Base-by-base conservation (phyloP, 371 early-diverging fungal genomes). In the Mortierella sp. region DNA sequence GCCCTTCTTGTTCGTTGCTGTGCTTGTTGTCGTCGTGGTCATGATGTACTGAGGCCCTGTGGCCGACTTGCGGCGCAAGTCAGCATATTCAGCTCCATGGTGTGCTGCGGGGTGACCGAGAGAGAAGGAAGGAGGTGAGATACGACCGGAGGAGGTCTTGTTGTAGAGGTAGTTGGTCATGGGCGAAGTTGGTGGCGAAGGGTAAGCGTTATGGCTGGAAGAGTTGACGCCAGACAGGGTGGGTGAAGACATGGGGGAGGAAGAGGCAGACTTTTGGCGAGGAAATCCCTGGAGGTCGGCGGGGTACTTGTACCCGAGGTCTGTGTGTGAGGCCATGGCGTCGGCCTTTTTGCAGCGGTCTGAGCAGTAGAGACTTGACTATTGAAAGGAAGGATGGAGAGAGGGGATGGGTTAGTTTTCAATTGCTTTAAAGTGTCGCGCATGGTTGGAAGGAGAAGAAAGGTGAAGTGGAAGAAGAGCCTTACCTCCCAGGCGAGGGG, bases 401-500 rank as follows among this genome's bases (percentile, higher is more conserved):
- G 43, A 0, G 7, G 54, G 32, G 11, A 46, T 32, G 46, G 60
- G 75, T 75, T 72, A 76, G 74, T 55, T n/a, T 21, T 56, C 75
- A 58, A 68, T 55, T 41, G 48, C 70, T 54, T 32, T 44, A 44
- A 41, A 60, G 56, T 3, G 55, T 51, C 55, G 55, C 41, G 12
- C 44, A 68, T 41, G 11, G 11, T 32, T 55, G 49, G n/a, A 54
- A 5, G 38, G 16, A 38, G 14, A 55, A 14, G 41, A 4, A 4
- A 21, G 21, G 16, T 2, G 35, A 35, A 35, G 51, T 51, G 51
- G 70, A 54, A 74, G 51, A 48, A 16, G 55, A 38, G 55, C 49
- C 83, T 76, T 83, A 83, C 84, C 80, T 84, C 84, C 84, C 84
- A 84, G 27, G 85, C 81, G 51, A 84, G 81, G 72, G 85, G 85